Base-by-base conservation (phyloP, 495 filamentous ascomycete genomes). In the Aspergillus coremiiformis region DNA sequence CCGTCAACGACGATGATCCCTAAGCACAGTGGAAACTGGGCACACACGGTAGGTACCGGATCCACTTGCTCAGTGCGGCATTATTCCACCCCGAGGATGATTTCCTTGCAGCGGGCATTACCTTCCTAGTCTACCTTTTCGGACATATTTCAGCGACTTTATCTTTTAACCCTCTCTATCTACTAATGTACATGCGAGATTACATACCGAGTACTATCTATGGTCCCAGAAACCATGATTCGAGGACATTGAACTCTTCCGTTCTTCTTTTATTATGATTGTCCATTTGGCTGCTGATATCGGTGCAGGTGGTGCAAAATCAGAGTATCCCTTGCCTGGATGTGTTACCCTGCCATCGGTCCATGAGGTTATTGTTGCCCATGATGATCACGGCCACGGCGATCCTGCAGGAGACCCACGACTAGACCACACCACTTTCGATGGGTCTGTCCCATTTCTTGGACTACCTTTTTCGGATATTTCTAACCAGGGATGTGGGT, bases 341-440 rank as follows among this genome's bases (percentile, higher is more conserved):
- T 44, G 57, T 56, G 57, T 56, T 47, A 54, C 54, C 39, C 46
- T 52, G 23, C 17, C 15, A 39, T 12, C 47, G 19, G 35, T 35
- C 53, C 51, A 56, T 60, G 53, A 58, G 56, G 56, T 48, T 58
- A 54, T 58, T 51, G 41, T 37, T 41, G 55, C 45, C 32, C 41
- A 57, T 53, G 50, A 56, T 46, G 43, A 39, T 39, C 49, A 52
- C 46, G 49, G 44, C 46, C 45, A 57, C 43, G 50, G 49, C 41
- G 50, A 53, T 47, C 55, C 50, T 57, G 55, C 45, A 52, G 50
- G 37, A 47, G 50, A 53, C 49, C 44, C 47, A 30, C 29, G 27
- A 39, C 50, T 41, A 41, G 29, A 30, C 35, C 32, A 29, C 11
- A 21, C 7, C 44, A 17, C 14, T 39, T 15, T 24, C 8, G 17